These are phyloP conservation scores for Talaromyces sp. DNA, from an alignment of 2,329 filamentous ascomycete species.

Conservation along the genomic window DNA sequence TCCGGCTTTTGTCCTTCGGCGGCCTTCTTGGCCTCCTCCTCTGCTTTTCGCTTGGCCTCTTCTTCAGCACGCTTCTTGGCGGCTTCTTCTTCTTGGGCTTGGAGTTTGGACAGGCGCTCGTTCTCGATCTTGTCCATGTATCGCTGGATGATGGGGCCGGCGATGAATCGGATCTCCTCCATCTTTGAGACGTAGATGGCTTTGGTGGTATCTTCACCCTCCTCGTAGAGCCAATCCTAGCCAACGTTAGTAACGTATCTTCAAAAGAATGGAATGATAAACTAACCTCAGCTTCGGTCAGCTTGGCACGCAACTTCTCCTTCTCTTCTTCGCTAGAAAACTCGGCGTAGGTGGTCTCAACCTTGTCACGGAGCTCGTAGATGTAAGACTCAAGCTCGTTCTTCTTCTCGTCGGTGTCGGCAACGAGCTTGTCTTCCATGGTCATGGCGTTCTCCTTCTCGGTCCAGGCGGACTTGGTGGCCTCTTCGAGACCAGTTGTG, in stretches of 20 bases:
- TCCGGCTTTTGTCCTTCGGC: conserved; percentile 38
- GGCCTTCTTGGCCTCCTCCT: conserved; percentile 63
- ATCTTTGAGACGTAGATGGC: conserved; percentile 91
- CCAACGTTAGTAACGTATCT: too few species aligned
- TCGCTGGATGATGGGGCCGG: conserved; percentile 87
- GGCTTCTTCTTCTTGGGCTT: conserved; percentile 64
- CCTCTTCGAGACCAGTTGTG: conserved; percentile 73
- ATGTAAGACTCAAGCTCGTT: conserved; percentile 98
- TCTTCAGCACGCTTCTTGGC: conserved; percentile 63
- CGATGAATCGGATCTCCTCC: conserved; percentile 88
- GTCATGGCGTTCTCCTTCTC: conserved; percentile 91
- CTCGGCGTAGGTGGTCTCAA: conserved; percentile 86
- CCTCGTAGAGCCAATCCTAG: conserved; percentile 98
- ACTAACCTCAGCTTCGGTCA: conserved; percentile 83
- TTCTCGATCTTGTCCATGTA: conserved; percentile 93
- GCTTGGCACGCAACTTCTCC: conserved; percentile 76
- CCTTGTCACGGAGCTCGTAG: conserved; percentile 93
- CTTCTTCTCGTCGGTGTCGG: conserved; percentile 99
- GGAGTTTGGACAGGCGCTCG: conserved; percentile 71
- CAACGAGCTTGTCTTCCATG: conserved; percentile 97
- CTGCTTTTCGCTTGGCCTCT: conserved; percentile 75
- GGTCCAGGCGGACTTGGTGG: conserved; percentile 62
- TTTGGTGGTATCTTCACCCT: conserved; percentile 92
- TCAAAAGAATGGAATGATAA: too few species aligned
- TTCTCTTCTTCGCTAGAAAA: conserved; percentile 93